Evolutionary conservation across 2,329 filamentous ascomycete genomes (phyloP).

Genomic region (Arthrobotrys sinensis): DNA sequence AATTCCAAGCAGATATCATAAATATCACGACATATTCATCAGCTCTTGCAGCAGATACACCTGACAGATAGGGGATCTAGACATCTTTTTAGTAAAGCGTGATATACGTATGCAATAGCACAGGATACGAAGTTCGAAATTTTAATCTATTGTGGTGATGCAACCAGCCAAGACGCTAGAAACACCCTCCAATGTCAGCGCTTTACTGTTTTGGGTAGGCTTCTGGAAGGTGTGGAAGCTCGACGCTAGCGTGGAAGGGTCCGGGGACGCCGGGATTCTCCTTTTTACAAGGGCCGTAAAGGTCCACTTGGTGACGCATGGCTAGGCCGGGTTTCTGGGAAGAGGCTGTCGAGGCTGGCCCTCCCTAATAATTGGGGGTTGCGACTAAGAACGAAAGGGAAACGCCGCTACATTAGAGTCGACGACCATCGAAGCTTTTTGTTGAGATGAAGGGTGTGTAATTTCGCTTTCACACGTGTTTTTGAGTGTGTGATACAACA

Average conservation of each 20-base stretch:
- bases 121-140: background rate
- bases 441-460: conserved; percentile 28
- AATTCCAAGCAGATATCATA: background rate
- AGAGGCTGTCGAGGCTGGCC: background rate
- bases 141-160: background rate
- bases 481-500: background rate
- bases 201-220: conserved; percentile 28
- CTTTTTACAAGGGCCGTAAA: conserved; percentile 5
- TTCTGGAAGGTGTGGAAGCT: conserved; percentile 45
- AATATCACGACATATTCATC: background rate
- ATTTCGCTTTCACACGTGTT: conserved; percentile 16
- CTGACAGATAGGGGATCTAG: conserved; percentile 7
- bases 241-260: background rate
- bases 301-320: conserved; percentile 45
- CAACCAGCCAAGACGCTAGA: conserved; percentile 17
- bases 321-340: conserved; percentile 8
- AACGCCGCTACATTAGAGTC: background rate
- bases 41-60: too few species aligned
- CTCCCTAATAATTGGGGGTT: background rate
- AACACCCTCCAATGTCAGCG: background rate
- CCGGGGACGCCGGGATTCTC: conserved; percentile 29
- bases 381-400: background rate
- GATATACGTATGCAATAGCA: too few species aligned
- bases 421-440: background rate
- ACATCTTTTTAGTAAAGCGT: background rate